phyloP scores from a whole-genome alignment of 1,284 basidiomycete genomes.

The Boletellus sp. region DNA sequence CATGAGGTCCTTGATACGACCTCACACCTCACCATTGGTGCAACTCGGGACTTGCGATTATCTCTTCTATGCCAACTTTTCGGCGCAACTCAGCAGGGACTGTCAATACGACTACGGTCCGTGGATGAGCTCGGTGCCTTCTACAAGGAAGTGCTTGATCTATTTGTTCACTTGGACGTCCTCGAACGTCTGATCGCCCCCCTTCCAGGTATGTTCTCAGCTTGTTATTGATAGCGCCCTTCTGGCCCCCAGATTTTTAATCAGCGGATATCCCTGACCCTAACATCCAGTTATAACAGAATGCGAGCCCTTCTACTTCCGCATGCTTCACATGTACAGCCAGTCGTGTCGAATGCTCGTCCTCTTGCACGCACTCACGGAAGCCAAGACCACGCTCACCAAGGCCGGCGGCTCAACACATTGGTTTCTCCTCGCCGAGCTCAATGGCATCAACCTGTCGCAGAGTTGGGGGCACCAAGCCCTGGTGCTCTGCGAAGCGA shows the following conservation, averaged over 20 bases:
- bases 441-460: constrained; percentile 35
- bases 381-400: constrained; percentile 31
- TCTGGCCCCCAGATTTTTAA: constrained; percentile 1
- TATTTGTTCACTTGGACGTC: constrained; percentile 35
- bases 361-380: constrained; percentile 37
- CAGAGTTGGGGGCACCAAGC: constrained; percentile 40
- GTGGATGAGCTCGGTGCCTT: constrained; percentile 31
- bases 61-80: constrained; percentile 36
- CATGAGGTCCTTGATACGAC: constrained; percentile 29
- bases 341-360: constrained; percentile 38
- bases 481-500: constrained; percentile 37
- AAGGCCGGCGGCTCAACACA: constrained; percentile 19
- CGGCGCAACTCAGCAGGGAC: constrained; percentile 29
- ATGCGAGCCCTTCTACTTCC: constrained; percentile 40
- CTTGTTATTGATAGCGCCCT: background rate
- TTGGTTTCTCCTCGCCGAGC: constrained; percentile 35
- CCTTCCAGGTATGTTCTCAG: constrained; percentile 34
- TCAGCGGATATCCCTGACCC: constrained; percentile 23
- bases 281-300: constrained; percentile 37
- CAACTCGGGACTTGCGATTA: constrained; percentile 35
- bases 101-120: constrained; percentile 30
- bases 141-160: constrained; percentile 33
- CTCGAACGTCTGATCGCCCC: constrained; percentile 37
- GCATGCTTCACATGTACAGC: constrained; percentile 37
- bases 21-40: constrained; percentile 22